phyloP scores from a whole-genome alignment of 305 asterid genomes.

The Rubia tinctorum region DNA sequence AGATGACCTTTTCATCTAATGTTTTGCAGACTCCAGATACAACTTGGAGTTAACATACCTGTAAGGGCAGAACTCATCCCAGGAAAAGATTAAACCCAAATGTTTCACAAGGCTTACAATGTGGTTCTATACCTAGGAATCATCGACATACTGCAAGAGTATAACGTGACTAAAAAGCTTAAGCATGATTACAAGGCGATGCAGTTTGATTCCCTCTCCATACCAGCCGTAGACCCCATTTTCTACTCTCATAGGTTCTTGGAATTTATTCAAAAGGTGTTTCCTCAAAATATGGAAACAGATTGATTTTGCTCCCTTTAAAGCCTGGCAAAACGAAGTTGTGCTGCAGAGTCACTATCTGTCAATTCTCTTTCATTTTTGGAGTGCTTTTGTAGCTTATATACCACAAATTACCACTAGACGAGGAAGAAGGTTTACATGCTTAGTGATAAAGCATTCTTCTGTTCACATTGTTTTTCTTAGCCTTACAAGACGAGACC shows the following conservation, averaged over 20 bases:
- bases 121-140: constrained; percentile 87
- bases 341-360: not conserved
- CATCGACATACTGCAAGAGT: constrained; percentile 95
- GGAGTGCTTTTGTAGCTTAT: not conserved
- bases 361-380: not conserved
- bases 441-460: not conserved
- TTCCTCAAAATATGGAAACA: constrained; percentile 46
- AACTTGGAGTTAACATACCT: constrained; percentile 97
- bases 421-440: not conserved
- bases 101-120: constrained; percentile 83
- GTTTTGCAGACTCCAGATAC: constrained; percentile 78
- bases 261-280: constrained; percentile 79
- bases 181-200: constrained; percentile 78
- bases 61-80: constrained; percentile 87
- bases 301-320: constrained; percentile 13
- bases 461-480: not conserved
- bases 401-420: not conserved
- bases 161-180: constrained; percentile 78
- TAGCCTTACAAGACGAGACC: not conserved
- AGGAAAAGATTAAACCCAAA: constrained; percentile 30
- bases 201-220: constrained; percentile 77
- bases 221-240: constrained; percentile 86
- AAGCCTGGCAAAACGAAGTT: not conserved
- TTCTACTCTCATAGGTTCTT: constrained; percentile 81
- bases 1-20: not conserved